These are phyloP conservation scores for Solanum aculeatissimum DNA, from an alignment of 305 asterid species.

Conservation along the genomic window DNA sequence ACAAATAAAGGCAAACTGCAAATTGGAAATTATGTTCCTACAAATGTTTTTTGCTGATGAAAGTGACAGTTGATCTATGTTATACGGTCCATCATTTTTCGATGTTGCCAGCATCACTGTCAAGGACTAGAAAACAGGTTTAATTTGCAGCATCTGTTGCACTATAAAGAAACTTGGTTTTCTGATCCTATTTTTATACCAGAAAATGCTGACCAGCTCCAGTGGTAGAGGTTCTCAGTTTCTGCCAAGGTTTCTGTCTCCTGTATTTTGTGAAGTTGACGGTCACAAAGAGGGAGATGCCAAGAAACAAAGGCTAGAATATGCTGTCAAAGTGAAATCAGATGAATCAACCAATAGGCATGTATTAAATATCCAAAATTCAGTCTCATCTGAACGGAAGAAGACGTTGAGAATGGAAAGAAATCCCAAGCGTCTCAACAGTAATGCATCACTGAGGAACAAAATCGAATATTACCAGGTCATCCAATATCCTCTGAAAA, in stretches of 20 bases:
- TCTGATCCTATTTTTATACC: neutral
- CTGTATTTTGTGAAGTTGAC: neutral
- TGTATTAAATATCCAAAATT: neutral
- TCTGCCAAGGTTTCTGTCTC: neutral
- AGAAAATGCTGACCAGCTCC: neutral
- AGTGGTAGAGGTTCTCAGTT: neutral
- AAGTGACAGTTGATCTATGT: neutral
- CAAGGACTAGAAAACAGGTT: neutral
- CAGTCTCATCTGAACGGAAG: neutral
- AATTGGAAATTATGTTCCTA: neutral
- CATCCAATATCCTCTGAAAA: constrained; percentile 39
- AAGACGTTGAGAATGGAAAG: constrained; percentile 20
- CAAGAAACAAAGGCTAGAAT: neutral
- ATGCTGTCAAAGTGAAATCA: neutral
- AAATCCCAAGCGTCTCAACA: constrained; percentile 28
- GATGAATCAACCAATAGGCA: neutral
- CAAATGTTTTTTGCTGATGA: neutral
- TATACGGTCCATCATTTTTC: neutral
- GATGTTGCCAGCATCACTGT: neutral
- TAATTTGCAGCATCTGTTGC: neutral
- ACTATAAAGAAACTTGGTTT: neutral
- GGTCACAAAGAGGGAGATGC: neutral
- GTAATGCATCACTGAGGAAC: constrained; percentile 13
- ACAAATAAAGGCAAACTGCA: neutral
- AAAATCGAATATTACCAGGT: constrained; percentile 23